Evolutionary conservation across 768 basidiomycete species (phyloP), one percentile per base, ranked within the genome.

Genomic region (Postia placenta): DNA sequence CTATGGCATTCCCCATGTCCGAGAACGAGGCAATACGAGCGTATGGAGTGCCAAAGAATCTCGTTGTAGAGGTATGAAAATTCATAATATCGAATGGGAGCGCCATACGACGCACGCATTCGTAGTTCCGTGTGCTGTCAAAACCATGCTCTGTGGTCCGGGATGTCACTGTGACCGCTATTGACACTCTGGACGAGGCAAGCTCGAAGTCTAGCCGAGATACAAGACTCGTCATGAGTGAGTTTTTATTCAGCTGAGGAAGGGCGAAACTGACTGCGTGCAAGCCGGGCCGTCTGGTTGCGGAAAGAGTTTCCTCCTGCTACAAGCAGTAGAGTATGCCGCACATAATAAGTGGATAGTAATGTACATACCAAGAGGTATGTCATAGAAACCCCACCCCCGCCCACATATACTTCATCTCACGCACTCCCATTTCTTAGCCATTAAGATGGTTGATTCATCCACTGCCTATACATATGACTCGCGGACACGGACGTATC

Each of bases 331-430:
- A 0, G 74, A 85, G 33, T 82, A 89, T 53, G 83, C 81, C 27
- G 57, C 75, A 9, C 65, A 74, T 2, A 74, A 78, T 19, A 75
- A 77, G 23, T 93, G 90, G 87, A 74, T 94, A 19, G 88, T 92
- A 15, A 65, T 94, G 15, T 96, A 93, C 62, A 76, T 92, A 22
- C 91, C 93, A 2, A 74, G 85, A 67, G 80, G 90, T 88, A 26
- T 42, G 74, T 65, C 24, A 11, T 22, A 28, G 17, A 15, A 37
- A 5, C 22, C 5, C 2, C 9, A 26, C 11, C 25, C 25, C 49
- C 36, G n/a, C 9, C 24, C 42, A 4, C 2, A 19, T 28, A 30
- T 48, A 35, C n/a, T n/a, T 35, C 9, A 35, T 9, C 33, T 35
- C 11, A n/a, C n/a, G n/a, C n/a, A n/a, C n/a, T n/a, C n/a, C 5